Conservation (phyloP, 345 rosid genomes). For the Cardamine occulta region DNA sequence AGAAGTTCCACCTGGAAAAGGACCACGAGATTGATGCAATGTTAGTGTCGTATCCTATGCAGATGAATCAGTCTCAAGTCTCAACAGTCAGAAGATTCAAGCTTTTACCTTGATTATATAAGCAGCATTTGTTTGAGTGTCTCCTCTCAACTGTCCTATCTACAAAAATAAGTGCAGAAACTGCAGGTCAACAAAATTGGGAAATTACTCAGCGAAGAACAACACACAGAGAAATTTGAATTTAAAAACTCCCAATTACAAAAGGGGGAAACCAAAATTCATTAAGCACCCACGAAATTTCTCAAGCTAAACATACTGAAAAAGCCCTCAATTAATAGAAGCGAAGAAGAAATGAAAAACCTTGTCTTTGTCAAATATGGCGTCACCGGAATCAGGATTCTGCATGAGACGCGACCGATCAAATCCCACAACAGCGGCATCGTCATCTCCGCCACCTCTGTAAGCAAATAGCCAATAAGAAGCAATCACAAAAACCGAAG, state of each 20-base stretch:
- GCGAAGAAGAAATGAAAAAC: slow-evolving; percentile 43
- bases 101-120: slow-evolving; percentile 50
- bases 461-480: slow-evolving; percentile 67
- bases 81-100: neutral
- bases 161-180: slow-evolving; percentile 85
- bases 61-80: slow-evolving; percentile 9
- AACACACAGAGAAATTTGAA: neutral
- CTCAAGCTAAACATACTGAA: neutral
- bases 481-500: slow-evolving; percentile 60
- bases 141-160: slow-evolving; percentile 73
- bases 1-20: slow-evolving; percentile 76
- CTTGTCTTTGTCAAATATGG: slow-evolving; percentile 62
- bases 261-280: neutral
- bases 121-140: slow-evolving; percentile 66
- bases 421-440: slow-evolving; percentile 34
- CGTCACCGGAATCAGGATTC: slow-evolving; percentile 51
- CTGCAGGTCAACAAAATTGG: slow-evolving; percentile 80
- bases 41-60: neutral
- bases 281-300: slow-evolving; percentile 1
- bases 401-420: slow-evolving; percentile 54
- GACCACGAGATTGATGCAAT: slow-evolving; percentile 14
- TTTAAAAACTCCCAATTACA: neutral
- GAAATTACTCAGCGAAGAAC: slow-evolving; percentile 57
- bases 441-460: slow-evolving; percentile 47
- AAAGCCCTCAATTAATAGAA: neutral